Conservation (phyloP, 179 eudicot genomes). For the Beta lomatogona region DNA sequence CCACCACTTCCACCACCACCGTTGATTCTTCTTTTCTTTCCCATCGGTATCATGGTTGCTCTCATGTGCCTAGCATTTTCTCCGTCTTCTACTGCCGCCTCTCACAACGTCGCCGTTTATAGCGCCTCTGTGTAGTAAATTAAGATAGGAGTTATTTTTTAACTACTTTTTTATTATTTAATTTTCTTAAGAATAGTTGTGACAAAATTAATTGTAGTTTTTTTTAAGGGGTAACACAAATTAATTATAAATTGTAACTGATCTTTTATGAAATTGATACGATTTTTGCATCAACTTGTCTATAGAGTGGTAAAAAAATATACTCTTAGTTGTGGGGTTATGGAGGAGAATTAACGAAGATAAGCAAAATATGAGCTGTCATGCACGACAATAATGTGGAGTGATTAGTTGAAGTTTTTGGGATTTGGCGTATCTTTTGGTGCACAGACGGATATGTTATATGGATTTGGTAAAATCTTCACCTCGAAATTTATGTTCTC, state of each 20-base stretch:
- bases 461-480: conserved; percentile 6
- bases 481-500: not conserved
- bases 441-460: not conserved
- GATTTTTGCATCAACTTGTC: not conserved
- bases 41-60: conserved; percentile 38
- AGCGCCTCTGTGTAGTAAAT: conserved; percentile 7
- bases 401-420: not conserved
- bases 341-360: not conserved
- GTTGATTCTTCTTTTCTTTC: conserved; percentile 34
- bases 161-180: not conserved
- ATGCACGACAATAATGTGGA: not conserved
- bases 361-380: not conserved
- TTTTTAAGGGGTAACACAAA: no score
- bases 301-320: no score
- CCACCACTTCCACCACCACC: conserved; percentile 59
- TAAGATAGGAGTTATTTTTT: not conserved
- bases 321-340: no score
- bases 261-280: not conserved
- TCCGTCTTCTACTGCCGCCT: conserved; percentile 29
- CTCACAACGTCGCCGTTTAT: conserved; percentile 31
- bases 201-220: not conserved
- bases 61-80: conserved; percentile 42
- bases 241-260: not conserved
- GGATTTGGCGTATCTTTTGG: conserved; percentile 4
- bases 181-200: not conserved